A percentile compares a stretch with the other conserved stretches of the same genome.
Conservation (phyloP, 495 filamentous ascomycete genomes). For the Hypoxylon crocopeplum region DNA sequence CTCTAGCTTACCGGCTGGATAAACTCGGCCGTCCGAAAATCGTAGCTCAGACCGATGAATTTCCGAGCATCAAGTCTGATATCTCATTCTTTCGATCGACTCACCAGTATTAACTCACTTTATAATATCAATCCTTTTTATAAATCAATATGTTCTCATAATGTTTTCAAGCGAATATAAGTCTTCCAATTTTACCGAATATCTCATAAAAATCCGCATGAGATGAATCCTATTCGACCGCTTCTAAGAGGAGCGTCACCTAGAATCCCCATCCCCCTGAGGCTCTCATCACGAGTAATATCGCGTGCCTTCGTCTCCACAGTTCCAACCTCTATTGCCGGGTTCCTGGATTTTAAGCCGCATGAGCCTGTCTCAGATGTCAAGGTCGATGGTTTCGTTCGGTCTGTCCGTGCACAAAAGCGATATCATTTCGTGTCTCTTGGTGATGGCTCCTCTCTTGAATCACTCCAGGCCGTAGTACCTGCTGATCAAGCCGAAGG, state of each 20-base stretch:
- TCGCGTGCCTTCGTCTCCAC: conserved; percentile 35
- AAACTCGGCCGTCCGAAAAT: conserved; percentile 8
- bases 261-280: conserved; percentile 24
- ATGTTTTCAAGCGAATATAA: conserved; percentile 6
- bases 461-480: conserved; percentile 82
- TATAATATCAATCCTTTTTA: not conserved
- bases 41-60: conserved; percentile 3
- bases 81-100: not conserved
- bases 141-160: conserved; percentile 13
- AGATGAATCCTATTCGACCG: conserved; percentile 28
- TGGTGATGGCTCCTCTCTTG: conserved; percentile 83
- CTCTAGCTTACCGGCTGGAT: conserved; percentile 5
- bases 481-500: conserved; percentile 75
- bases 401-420: conserved; percentile 88
- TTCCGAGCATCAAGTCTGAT: conserved; percentile 7
- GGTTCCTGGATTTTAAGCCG: conserved; percentile 40
- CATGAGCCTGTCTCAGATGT: conserved; percentile 42
- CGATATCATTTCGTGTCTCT: conserved; percentile 80
- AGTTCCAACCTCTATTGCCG: conserved; percentile 23
- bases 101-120: not conserved
- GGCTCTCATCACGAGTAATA: conserved; percentile 6
- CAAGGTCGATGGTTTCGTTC: conserved; percentile 77
- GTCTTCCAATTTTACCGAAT: not conserved
- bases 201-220: conserved; percentile 13
- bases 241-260: conserved; percentile 30